Base-by-base conservation (phyloP, 2,329 filamentous ascomycete genomes). In the Fusarium nygamai region DNA sequence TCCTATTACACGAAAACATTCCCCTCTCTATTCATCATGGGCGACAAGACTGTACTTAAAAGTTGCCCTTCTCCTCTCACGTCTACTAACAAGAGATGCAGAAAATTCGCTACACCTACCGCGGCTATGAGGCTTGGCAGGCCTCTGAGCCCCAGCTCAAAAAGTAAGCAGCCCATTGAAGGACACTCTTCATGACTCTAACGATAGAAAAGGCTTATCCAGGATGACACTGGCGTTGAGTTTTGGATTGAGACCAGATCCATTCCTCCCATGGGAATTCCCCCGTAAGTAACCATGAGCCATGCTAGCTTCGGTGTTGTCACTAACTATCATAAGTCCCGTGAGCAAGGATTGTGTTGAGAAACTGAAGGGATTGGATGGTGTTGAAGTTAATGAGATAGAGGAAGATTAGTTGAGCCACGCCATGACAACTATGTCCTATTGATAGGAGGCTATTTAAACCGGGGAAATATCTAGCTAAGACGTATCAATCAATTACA, bases 241-340 rank as follows among this genome's bases (percentile, higher is more conserved):
- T 22, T 2, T 19, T 61, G 59, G 59, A n/a, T 43, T 16, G 59
- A 61, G 20, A 61, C 59, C 8, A 56, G 36, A 8, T 57, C 59
- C 3, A 33, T 56, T 1, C 59, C 59, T 36, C 59, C 59, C 14
- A 56, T 61, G 8, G 59, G 59, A 10, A 29, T 43, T 2, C 36
- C 59, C 8, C 59, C 59, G 59, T 61, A 22, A 20, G 59, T 56
- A 4, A 1, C 8, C 33, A 14, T 24, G 1, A 5, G 8, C 12
- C 2, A 3, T 20, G 12, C 20, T 29, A 4, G 4, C 4, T 24
- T 24, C 0, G 2, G 2, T 11, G 3, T 2, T n/a, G 6, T 10
- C 20, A 10, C 29, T 61, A 6, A 56, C 14, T 13, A 5, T 6
- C 5, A 3, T 11, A 33, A 61, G 59, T 4, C 59, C 47, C 2